Conservation (phyloP, 257 asterid species). For the Solanum rostratum region DNA sequence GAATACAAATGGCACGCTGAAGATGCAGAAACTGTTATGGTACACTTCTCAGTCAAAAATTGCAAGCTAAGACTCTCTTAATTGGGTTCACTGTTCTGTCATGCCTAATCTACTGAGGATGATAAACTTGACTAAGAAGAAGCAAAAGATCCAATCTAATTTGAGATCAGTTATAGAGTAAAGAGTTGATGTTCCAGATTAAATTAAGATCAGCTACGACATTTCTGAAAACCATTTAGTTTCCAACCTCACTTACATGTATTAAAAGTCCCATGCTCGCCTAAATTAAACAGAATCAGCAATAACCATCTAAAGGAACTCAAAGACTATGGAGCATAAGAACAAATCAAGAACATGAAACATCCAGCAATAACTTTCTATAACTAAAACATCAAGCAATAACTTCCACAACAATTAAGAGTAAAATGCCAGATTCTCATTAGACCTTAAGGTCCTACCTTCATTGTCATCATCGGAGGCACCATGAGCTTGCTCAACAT, state of each 20-base stretch:
- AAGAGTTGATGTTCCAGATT: neutral
- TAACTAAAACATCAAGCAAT: neutral
- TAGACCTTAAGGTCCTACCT: constrained; percentile 5
- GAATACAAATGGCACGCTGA: neutral
- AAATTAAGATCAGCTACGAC: neutral
- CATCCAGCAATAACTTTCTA: neutral
- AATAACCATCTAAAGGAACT: neutral
- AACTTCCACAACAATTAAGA: neutral
- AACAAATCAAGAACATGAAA: neutral
- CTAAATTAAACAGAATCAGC: neutral
- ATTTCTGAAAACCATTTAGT: neutral
- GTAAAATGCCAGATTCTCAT: neutral
- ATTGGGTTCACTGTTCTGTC: neutral
- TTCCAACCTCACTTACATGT: neutral
- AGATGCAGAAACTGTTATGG: neutral
- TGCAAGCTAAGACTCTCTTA: neutral
- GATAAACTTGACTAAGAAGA: neutral
- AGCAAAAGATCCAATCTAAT: neutral
- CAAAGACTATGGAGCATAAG: neutral
- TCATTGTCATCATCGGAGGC: constrained; percentile 25
- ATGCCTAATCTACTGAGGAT: neutral
- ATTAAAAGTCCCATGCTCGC: neutral
- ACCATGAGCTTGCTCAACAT: constrained; percentile 21
- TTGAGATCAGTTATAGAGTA: neutral
- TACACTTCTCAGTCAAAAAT: neutral